Evolutionary conservation across 192 early-diverging fungal species (phyloP).

Genomic region (Coemansia sp.): DNA sequence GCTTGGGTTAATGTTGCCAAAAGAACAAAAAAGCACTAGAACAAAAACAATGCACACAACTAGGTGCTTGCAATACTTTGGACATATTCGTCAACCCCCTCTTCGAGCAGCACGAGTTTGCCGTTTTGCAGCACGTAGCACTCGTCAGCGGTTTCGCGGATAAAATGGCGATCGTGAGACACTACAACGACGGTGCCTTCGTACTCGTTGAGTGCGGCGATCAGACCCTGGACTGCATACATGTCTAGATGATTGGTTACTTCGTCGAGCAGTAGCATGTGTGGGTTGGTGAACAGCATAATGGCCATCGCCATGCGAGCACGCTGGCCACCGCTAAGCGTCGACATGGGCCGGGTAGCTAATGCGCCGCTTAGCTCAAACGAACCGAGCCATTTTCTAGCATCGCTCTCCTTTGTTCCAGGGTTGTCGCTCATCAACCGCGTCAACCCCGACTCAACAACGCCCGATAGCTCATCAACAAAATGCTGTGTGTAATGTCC

Average conservation of each 20-base stretch:
- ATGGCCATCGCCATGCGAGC: constrained; percentile 75
- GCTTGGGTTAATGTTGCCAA: background rate
- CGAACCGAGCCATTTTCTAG: constrained; percentile 71
- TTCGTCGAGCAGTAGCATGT: constrained; percentile 75
- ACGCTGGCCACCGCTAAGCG: constrained; percentile 80
- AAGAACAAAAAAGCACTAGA: too few relatives aligned
- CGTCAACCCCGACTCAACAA: constrained; percentile 55
- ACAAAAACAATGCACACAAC: background rate
- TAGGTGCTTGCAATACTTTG: background rate
- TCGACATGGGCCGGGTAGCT: constrained; percentile 60
- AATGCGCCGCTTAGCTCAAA: constrained; percentile 71
- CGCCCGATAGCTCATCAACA: constrained; percentile 65
- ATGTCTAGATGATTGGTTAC: constrained; percentile 91
- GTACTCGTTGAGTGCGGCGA: constrained; percentile 68
- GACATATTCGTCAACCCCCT: constrained; percentile 69
- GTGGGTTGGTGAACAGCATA: constrained; percentile 63
- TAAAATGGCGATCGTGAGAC: constrained; percentile 86
- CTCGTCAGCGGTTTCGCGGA: constrained; percentile 63
- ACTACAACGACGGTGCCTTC: constrained; percentile 78
- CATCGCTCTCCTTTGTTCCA: constrained; percentile 58
- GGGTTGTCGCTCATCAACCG: constrained; percentile 54
- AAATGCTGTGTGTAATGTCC: constrained; percentile 87
- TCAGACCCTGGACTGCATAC: constrained; percentile 74
- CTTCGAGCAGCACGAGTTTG: constrained; percentile 58
- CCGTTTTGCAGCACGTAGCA: constrained; percentile 56